A percentile compares a stretch with the other conserved stretches of the same genome.
Evolutionary conservation across 495 filamentous ascomycete species (phyloP).

Genomic region (Parachaetomium inaequale): DNA sequence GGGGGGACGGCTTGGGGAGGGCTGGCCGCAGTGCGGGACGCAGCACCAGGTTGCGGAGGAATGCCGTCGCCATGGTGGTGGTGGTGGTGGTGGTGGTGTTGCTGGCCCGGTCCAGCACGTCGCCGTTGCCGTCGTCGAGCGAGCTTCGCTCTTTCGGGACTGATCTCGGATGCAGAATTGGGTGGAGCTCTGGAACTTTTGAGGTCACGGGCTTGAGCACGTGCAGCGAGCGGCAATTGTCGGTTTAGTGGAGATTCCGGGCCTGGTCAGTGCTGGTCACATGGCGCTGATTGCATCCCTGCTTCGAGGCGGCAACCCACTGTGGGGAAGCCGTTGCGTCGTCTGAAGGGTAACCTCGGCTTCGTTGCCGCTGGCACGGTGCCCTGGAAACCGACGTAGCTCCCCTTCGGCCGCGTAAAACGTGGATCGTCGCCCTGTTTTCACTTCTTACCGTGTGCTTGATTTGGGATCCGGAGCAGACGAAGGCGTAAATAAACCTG

Average conservation of each 20-base stretch:
- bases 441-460: background rate
- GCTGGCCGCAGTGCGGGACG: slow-evolving; percentile 29
- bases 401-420: slow-evolving; percentile 10
- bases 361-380: slow-evolving; percentile 1
- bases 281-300: slow-evolving; percentile 14
- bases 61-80: slow-evolving; percentile 29
- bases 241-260: slow-evolving; percentile 3
- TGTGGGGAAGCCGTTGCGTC: slow-evolving; percentile 6
- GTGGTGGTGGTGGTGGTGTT: slow-evolving; percentile 4
- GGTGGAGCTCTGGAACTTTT: slow-evolving; percentile 19
- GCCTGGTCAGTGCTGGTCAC: slow-evolving; percentile 15
- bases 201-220: slow-evolving; percentile 23
- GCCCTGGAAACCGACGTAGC: background rate
- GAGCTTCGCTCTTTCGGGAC: slow-evolving; percentile 1
- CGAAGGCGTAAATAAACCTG: background rate
- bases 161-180: slow-evolving; percentile 4
- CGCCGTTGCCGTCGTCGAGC: slow-evolving; percentile 9
- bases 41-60: slow-evolving; percentile 30
- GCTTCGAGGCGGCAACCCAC: background rate
- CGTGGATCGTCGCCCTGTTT: background rate
- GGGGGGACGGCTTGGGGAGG: slow-evolving; percentile 4
- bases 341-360: slow-evolving; percentile 17
- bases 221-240: slow-evolving; percentile 18
- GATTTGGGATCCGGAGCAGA: background rate
- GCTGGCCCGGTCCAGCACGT: slow-evolving; percentile 13